Evolutionary conservation across 768 basidiomycete species (phyloP).

Genomic region (Amanita fuliginea): DNA sequence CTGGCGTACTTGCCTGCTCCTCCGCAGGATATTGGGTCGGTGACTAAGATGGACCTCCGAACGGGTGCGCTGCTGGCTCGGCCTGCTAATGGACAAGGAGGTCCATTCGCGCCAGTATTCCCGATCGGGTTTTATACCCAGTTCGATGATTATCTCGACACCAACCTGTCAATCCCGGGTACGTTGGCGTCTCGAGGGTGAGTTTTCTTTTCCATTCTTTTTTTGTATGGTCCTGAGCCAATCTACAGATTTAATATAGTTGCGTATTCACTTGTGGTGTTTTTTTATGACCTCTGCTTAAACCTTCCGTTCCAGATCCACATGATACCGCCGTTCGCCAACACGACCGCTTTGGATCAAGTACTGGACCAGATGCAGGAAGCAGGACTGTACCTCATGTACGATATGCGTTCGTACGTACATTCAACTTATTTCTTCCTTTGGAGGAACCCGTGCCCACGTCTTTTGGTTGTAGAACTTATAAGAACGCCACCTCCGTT

Average conservation of each 20-base stretch:
- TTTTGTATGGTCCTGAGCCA: neutral
- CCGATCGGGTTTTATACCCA: constrained; percentile 70
- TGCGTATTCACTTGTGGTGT: constrained; percentile 13
- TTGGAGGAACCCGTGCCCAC: neutral
- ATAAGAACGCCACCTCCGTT: constrained; percentile 53
- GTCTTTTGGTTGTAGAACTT: constrained; percentile 29
- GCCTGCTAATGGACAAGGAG: constrained; percentile 37
- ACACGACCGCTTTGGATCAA: constrained; percentile 41
- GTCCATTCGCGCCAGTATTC: constrained; percentile 43
- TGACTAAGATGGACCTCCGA: constrained; percentile 54
- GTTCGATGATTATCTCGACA: constrained; percentile 41
- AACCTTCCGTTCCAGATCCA: constrained; percentile 38
- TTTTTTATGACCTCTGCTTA: constrained; percentile 11
- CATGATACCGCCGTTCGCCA: constrained; percentile 55
- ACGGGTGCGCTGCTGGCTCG: constrained; percentile 45
- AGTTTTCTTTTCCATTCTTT: constrained; percentile 10
- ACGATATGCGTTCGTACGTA: constrained; percentile 62
- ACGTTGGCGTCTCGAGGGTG: constrained; percentile 48
- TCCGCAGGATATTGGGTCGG: constrained; percentile 34
- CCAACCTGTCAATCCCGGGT: constrained; percentile 42
- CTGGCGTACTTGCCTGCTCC: constrained; percentile 41
- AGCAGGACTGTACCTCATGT: constrained; percentile 63
- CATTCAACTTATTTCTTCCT: neutral
- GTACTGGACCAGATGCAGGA: constrained; percentile 66
- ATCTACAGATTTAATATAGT: constrained; percentile 27